A percentile compares a stretch with the other conserved stretches of the same genome.
Evolutionary conservation across 768 basidiomycete genomes (phyloP).

Genomic region (Podaxis rugospora): DNA sequence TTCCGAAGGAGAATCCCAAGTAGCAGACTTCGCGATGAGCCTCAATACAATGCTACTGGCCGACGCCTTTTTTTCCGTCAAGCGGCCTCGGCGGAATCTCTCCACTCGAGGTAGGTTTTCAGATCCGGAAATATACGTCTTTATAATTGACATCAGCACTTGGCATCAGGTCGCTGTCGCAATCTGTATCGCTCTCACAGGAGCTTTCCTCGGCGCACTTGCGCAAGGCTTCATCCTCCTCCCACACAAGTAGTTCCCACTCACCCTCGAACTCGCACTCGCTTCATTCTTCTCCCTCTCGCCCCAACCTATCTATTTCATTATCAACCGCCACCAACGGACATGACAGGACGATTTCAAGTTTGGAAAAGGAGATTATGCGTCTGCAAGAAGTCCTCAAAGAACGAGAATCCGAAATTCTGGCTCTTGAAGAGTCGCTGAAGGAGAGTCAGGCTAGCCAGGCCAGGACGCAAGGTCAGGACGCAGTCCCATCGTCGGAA

Average conservation of each 20-base stretch:
- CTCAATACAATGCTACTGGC: slow-evolving; percentile 44
- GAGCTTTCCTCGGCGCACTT: slow-evolving; percentile 86
- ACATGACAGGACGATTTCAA: slow-evolving; percentile 72
- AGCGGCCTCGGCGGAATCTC: slow-evolving; percentile 82
- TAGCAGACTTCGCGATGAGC: slow-evolving; percentile 47
- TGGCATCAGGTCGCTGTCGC: slow-evolving; percentile 74
- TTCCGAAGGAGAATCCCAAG: slow-evolving; percentile 51
- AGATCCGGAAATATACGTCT: slow-evolving; percentile 1
- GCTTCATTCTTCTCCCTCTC: slow-evolving; percentile 37
- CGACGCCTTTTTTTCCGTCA: slow-evolving; percentile 84
- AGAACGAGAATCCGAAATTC: slow-evolving; percentile 90
- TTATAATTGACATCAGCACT: slow-evolving; percentile 12
- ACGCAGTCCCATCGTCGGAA: slow-evolving; percentile 14
- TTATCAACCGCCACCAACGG: slow-evolving; percentile 32
- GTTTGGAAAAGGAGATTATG: slow-evolving; percentile 94
- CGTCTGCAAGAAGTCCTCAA: slow-evolving; percentile 89
- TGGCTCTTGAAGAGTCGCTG: slow-evolving; percentile 57
- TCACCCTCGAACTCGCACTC: slow-evolving; percentile 60
- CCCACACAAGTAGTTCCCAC: slow-evolving; percentile 62
- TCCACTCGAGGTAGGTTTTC: slow-evolving; percentile 69
- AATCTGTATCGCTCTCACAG: slow-evolving; percentile 96
- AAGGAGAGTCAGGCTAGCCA: slow-evolving; percentile 29
- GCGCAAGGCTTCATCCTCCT: slow-evolving; percentile 79
- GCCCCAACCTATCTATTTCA: slow-evolving; percentile 59
- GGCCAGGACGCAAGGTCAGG: slow-evolving; percentile 8